Evolutionary conservation across 768 basidiomycete genomes (phyloP).

Genomic region (Nidularia pulvinata): DNA sequence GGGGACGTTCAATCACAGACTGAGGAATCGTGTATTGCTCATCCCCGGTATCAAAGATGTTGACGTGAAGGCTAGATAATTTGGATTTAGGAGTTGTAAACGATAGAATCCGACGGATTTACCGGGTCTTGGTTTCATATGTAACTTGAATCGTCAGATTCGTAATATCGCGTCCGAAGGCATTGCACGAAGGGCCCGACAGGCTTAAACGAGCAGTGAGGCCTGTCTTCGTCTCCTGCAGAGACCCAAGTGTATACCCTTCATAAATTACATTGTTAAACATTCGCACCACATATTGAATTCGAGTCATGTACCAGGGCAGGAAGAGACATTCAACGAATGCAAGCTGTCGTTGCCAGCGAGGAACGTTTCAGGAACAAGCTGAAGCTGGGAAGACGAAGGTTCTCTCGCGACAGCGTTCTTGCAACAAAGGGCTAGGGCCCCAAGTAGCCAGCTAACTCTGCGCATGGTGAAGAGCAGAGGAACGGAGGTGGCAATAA

Average conservation of each 20-base stretch:
- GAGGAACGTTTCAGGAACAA: not conserved
- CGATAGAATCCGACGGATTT: constrained; percentile 5
- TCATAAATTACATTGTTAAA: not conserved
- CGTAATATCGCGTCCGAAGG: constrained; percentile 59
- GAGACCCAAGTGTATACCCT: constrained; percentile 55
- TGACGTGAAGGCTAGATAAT: constrained; percentile 56
- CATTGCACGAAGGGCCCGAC: constrained; percentile 58
- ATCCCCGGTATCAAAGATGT: constrained; percentile 61
- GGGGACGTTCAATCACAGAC: constrained; percentile 38
- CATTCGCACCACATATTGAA: not conserved
- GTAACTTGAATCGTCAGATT: constrained; percentile 66
- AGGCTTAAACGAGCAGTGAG: constrained; percentile 55
- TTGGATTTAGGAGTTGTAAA: not conserved
- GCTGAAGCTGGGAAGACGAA: not conserved
- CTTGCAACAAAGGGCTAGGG: constrained; percentile 10
- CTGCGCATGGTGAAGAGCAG: not conserved
- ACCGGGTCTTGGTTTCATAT: constrained; percentile 60
- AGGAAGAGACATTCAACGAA: not conserved
- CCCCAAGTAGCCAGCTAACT: too few relatives aligned
- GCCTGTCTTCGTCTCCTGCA: constrained; percentile 43
- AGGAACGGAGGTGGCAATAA: not conserved
- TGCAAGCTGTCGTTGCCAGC: not conserved
- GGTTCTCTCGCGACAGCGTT: not conserved
- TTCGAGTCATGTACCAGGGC: constrained; percentile 1
- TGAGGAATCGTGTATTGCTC: constrained; percentile 69